Conservation (phyloP, 106 monocot species). For the Allium fistulosum region DNA sequence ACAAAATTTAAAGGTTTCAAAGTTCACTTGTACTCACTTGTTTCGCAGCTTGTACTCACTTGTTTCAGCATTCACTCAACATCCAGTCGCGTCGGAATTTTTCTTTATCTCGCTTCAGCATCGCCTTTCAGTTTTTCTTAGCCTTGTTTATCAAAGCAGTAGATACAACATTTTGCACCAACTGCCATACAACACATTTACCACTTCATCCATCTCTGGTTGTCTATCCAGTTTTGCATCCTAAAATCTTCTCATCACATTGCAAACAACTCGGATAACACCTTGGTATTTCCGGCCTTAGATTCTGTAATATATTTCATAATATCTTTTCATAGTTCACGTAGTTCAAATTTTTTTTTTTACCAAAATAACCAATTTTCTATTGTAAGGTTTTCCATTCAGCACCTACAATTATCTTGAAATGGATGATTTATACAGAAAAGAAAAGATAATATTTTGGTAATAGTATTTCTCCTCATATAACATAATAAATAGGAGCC, state of each 20-base stretch:
- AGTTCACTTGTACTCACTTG: too few species aligned
- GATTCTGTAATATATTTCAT: constrained; percentile 9
- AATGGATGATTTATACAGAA: neutral
- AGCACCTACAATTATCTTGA: constrained; percentile 44
- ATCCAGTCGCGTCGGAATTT: too few species aligned
- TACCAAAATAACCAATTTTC: constrained; percentile 25
- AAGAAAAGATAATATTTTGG: constrained; percentile 9
- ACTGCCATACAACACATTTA: neutral
- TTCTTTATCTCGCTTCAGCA: too few species aligned
- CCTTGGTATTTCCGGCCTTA: constrained; percentile 27
- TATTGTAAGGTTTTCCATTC: constrained; percentile 79
- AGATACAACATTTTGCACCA: too few species aligned
- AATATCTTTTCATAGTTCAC: too few species aligned
- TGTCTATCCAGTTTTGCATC: constrained; percentile 21
- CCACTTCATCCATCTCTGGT: constrained; percentile 22
- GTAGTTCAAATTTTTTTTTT: too few species aligned
- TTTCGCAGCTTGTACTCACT: too few species aligned
- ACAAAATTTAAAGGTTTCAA: too few species aligned
- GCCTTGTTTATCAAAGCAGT: too few species aligned
- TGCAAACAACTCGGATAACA: constrained; percentile 25
- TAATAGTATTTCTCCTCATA: neutral
- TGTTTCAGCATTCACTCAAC: too few species aligned
- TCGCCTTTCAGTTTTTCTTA: too few species aligned
- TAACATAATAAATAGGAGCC: constrained; percentile 34
- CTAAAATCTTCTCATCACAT: constrained; percentile 25